Evolutionary conservation across 1,139 yeast species (phyloP).

Genomic region (Geotrichum macrosporum): DNA sequence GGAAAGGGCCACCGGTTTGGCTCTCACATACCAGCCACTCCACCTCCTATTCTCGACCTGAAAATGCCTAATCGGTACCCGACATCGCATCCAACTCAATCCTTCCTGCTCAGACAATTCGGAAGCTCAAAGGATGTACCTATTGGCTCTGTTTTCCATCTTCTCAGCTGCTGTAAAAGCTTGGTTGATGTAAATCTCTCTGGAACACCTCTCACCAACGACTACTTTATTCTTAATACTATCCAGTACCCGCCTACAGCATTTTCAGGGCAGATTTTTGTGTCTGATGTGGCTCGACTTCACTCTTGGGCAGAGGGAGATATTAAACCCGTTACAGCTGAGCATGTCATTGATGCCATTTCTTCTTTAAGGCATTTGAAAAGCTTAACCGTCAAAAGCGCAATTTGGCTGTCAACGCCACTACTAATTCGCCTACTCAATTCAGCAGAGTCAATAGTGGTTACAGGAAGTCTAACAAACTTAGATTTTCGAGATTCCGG

Average conservation of each 20-base stretch:
- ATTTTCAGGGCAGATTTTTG: conserved; percentile 26
- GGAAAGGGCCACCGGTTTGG: conserved; percentile 2
- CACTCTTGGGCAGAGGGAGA: conserved; percentile 32
- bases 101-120: conserved; percentile 27
- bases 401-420: conserved; percentile 30
- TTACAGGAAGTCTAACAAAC: conserved; percentile 9
- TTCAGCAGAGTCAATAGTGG: conserved; percentile 4
- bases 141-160: conserved; percentile 31
- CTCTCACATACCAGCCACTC: not conserved
- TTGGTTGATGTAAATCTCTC: conserved; percentile 29
- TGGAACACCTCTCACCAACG: conserved; percentile 32
- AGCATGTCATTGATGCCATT: conserved; percentile 27
- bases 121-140: conserved; percentile 31
- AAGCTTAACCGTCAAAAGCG: conserved; percentile 24
- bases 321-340: conserved; percentile 24
- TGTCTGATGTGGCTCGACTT: conserved; percentile 32
- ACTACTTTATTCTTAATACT: conserved; percentile 27
- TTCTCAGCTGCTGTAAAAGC: conserved; percentile 28
- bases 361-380: conserved; percentile 23
- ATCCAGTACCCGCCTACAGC: conserved; percentile 24
- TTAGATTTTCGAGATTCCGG: conserved; percentile 27
- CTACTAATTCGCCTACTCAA: conserved; percentile 21
- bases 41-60: not conserved
- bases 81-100: conserved; percentile 28
- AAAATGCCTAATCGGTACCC: not conserved